Evolutionary conservation across 495 filamentous ascomycete genomes (phyloP).

Genomic region (Penicillium silybi): DNA sequence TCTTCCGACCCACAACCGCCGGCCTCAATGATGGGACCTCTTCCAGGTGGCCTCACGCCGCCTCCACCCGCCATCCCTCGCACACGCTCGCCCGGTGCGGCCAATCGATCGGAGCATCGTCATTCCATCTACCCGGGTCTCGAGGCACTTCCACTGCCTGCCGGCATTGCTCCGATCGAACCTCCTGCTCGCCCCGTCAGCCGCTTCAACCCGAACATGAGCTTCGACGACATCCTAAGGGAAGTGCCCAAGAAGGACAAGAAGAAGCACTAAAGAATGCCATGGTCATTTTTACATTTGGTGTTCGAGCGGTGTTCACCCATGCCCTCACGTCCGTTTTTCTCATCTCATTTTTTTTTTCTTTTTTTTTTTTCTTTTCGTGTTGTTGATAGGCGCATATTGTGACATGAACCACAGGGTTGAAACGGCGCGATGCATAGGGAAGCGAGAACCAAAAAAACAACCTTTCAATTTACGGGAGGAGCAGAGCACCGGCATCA

Average conservation of each 20-base stretch:
- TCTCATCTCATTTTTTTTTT: conserved; percentile 1
- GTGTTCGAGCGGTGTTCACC: background rate
- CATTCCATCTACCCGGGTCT: conserved; percentile 45
- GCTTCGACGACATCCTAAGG: conserved; percentile 50
- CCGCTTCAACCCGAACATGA: conserved; percentile 49
- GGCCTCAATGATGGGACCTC: conserved; percentile 24
- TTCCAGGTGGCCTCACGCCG: conserved; percentile 27
- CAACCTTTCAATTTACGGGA: conserved; percentile 19
- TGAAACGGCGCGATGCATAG: conserved; percentile 28
- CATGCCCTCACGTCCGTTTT: background rate
- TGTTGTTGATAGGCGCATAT: conserved; percentile 33
- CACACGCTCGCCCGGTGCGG: conserved; percentile 37
- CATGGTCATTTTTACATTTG: background rate
- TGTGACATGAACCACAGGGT: conserved; percentile 23
- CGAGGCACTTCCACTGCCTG: conserved; percentile 50
- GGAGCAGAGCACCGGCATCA: conserved; percentile 12
- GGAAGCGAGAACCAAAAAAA: conserved; percentile 21
- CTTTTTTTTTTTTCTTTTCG: conserved; percentile 11
- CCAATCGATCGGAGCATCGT: conserved; percentile 32
- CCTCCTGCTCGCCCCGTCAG: conserved; percentile 36
- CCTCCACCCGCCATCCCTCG: conserved; percentile 41
- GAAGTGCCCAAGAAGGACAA: conserved; percentile 41
- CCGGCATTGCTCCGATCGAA: conserved; percentile 46
- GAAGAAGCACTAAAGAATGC: conserved; percentile 36
- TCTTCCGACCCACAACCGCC: conserved; percentile 26